Percentiles rank a stretch among this genome's conserved stretches.
Conservation (phyloP, 129 eudicot species). For the Apium graveolens region DNA sequence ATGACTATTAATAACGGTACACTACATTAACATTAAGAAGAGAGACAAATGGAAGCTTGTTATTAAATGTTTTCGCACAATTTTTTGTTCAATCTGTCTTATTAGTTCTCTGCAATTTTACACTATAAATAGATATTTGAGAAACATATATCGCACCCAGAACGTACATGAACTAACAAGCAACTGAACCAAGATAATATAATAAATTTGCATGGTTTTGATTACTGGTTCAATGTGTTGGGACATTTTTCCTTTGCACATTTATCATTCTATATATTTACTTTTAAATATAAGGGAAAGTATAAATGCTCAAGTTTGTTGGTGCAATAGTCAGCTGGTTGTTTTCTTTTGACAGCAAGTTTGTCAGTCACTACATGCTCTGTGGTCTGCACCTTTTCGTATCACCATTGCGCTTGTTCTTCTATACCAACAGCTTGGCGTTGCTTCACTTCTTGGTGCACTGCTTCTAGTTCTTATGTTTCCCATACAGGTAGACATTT, state of each 20-base stretch:
- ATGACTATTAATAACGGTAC: neutral
- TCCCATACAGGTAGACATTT: conserved; percentile 70
- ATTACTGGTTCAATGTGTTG: neutral
- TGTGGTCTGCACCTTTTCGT: conserved; percentile 98
- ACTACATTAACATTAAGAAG: neutral
- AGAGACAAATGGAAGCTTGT: neutral
- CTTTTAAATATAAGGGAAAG: neutral
- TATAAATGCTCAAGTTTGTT: neutral
- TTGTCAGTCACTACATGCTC: conserved; percentile 69
- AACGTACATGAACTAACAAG: neutral
- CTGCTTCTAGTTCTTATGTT: conserved; percentile 62
- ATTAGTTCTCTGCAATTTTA: neutral
- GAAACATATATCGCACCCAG: neutral
- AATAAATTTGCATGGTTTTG: neutral
- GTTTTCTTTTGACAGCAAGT: conserved; percentile 62
- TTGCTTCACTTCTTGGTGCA: conserved; percentile 87
- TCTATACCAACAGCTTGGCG: conserved; percentile 80
- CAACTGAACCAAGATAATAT: neutral
- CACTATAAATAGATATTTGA: neutral
- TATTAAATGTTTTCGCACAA: neutral
- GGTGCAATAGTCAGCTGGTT: neutral
- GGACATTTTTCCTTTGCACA: neutral
- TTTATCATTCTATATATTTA: neutral
- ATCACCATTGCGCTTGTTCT: conserved; percentile 73
- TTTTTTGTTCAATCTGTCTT: neutral